These are phyloP conservation scores for Saturnispora diversa DNA, from an alignment of 805 yeast genomes.

Conservation along the genomic window DNA sequence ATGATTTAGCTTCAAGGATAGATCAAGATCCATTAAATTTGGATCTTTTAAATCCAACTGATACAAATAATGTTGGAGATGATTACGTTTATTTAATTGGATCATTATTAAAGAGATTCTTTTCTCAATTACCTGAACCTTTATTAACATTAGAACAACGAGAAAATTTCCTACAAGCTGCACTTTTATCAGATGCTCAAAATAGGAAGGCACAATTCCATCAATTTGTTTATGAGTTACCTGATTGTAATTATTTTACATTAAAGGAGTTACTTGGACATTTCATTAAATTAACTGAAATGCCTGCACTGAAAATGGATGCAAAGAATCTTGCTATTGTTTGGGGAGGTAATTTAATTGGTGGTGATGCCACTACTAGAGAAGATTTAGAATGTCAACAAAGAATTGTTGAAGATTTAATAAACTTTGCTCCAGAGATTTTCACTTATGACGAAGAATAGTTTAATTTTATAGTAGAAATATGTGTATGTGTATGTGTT, in stretches of 20 bases:
- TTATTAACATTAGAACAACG: constrained; percentile 59
- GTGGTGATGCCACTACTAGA: constrained; percentile 48
- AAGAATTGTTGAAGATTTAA: constrained; percentile 78
- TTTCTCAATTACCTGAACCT: constrained; percentile 81
- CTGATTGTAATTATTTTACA: constrained; percentile 93
- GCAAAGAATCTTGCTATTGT: constrained; percentile 74
- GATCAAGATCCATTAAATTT: constrained; percentile 68
- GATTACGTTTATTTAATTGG: constrained; percentile 86
- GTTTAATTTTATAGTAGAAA: no score
- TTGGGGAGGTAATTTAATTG: constrained; percentile 89
- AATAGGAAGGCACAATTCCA: constrained; percentile 68
- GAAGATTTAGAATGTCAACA: constrained; percentile 34
- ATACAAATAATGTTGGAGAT: constrained; percentile 53
- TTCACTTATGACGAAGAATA: constrained; percentile 31
- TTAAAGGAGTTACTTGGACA: constrained; percentile 80
- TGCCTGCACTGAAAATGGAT: constrained; percentile 73
- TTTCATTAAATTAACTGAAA: constrained; percentile 31
- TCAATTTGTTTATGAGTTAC: constrained; percentile 78
- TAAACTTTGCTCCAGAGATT: constrained; percentile 76
- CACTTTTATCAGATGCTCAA: constrained; percentile 53
- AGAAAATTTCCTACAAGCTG: constrained; percentile 58
- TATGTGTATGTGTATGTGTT: no score
- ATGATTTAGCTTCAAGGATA: constrained; percentile 61
- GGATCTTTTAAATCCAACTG: constrained; percentile 40
- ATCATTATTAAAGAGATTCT: constrained; percentile 74